phyloP scores from a whole-genome alignment of 768 basidiomycete genomes.

The Suillus lakei region DNA sequence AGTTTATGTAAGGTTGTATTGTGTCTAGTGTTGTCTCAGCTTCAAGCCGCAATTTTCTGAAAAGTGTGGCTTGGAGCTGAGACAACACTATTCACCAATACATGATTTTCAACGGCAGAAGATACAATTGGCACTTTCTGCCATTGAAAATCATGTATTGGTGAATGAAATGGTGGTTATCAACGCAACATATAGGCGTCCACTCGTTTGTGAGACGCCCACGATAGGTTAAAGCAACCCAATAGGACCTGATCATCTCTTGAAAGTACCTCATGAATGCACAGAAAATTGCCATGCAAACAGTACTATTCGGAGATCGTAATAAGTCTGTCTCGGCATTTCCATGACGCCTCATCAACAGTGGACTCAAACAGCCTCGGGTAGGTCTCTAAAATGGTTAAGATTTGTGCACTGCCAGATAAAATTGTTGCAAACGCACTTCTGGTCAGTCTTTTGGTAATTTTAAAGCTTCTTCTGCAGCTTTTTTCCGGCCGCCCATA shows the following conservation, averaged over 20 bases:
- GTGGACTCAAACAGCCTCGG: not conserved
- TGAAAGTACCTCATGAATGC: not conserved
- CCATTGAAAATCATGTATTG: not conserved
- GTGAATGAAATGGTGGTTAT: not conserved
- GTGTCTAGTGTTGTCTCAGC: no score
- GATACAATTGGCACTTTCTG: no score
- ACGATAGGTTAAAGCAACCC: not conserved
- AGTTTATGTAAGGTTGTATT: not conserved
- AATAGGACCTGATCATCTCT: not conserved
- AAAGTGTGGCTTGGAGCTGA: no score
- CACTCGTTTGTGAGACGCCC: not conserved
- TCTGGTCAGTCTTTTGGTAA: conserved; percentile 40
- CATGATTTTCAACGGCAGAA: no score
- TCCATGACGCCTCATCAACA: not conserved
- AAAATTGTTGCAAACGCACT: conserved; percentile 44
- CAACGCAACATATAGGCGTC: not conserved
- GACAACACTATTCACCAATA: no score
- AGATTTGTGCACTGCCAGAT: conserved; percentile 74
- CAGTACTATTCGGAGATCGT: not conserved
- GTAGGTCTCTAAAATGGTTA: conserved; percentile 60
- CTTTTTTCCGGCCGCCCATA: conserved; percentile 73
- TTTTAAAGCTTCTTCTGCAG: conserved; percentile 67
- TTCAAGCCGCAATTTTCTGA: no score
- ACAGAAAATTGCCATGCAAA: not conserved
- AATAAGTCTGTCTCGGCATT: not conserved